A percentile compares a stretch with the other conserved stretches of the same genome.
Conservation (phyloP, 2,329 filamentous ascomycete genomes). For the Mycogone perniciosa region DNA sequence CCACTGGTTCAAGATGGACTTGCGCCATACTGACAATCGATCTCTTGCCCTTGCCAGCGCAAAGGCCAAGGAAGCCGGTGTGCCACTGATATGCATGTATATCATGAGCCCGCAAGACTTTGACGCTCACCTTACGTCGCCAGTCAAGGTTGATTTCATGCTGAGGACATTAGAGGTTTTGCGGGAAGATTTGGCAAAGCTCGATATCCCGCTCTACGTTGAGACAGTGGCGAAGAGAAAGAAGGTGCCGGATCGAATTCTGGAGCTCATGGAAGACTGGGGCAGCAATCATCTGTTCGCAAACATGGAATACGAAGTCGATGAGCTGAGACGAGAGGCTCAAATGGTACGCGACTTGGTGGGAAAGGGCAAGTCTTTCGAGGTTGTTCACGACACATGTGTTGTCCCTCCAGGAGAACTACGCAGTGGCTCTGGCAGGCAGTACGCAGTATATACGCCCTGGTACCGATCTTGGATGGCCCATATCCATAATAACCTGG, state of each 20-base stretch:
- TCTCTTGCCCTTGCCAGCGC: slow-evolving; percentile 60
- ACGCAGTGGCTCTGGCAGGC: slow-evolving; percentile 60
- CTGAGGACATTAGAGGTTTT: slow-evolving; percentile 64
- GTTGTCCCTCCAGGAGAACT: slow-evolving; percentile 70
- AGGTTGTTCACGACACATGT: slow-evolving; percentile 74
- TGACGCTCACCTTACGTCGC: slow-evolving; percentile 69
- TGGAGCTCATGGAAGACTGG: slow-evolving; percentile 65
- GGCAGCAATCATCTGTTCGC: slow-evolving; percentile 67
- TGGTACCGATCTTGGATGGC: slow-evolving; percentile 76
- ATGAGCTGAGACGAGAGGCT: slow-evolving; percentile 75
- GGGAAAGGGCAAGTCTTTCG: slow-evolving; percentile 59
- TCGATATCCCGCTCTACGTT: slow-evolving; percentile 73
- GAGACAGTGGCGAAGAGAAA: slow-evolving; percentile 64
- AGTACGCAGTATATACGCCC: slow-evolving; percentile 78
- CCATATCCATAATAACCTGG: slow-evolving; percentile 62
- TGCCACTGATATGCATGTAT: slow-evolving; percentile 72
- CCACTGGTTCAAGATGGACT: slow-evolving; percentile 87
- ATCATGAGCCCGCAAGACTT: slow-evolving; percentile 78
- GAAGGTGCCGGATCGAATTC: slow-evolving; percentile 52
- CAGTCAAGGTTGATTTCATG: slow-evolving; percentile 72
- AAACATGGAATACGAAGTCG: slow-evolving; percentile 88
- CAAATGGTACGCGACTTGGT: slow-evolving; percentile 55
- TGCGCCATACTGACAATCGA: slow-evolving; percentile 68
- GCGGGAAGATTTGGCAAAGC: slow-evolving; percentile 56
- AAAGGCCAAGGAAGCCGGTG: slow-evolving; percentile 56